Conservation (phyloP, 1,284 basidiomycete species). For the Leccinum variabile region DNA sequence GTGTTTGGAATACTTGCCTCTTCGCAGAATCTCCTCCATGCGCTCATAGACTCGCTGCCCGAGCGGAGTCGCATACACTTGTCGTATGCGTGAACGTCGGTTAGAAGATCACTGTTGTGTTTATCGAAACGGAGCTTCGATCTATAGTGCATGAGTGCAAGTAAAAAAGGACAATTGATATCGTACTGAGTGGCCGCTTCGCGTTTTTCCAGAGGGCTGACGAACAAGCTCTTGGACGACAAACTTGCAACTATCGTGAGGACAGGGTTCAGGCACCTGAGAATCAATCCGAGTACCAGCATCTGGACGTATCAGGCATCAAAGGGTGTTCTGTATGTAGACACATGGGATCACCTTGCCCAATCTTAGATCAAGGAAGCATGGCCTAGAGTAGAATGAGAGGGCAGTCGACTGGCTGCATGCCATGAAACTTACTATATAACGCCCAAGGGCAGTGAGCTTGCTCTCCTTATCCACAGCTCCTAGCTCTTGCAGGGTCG, state of each 20-base stretch:
- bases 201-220: conserved; percentile 78
- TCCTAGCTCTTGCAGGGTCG: conserved; percentile 75
- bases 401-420: not conserved
- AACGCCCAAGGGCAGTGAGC: conserved; percentile 81
- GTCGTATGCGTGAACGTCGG: conserved; percentile 78
- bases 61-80: conserved; percentile 57
- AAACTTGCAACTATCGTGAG: conserved; percentile 84
- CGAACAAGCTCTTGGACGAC: conserved; percentile 86
- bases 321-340: not conserved
- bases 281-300: conserved; percentile 81
- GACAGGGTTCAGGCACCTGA: conserved; percentile 75
- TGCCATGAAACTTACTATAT: conserved; percentile 57
- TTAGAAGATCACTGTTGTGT: conserved; percentile 85
- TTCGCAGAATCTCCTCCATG: conserved; percentile 72
- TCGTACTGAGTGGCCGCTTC: conserved; percentile 74
- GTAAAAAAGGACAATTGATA: not conserved
- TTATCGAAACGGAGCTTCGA: conserved; percentile 68
- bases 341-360: conserved; percentile 60
- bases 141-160: conserved; percentile 38
- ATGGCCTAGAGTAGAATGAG: conserved; percentile 51
- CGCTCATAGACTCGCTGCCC: conserved; percentile 48
- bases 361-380: conserved; percentile 86
- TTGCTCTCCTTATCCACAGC: conserved; percentile 66
- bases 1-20: conserved; percentile 47
- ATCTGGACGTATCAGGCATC: conserved; percentile 49